phyloP scores from a whole-genome alignment of 2,329 filamentous ascomycete species.

The Beauveria varroae region DNA sequence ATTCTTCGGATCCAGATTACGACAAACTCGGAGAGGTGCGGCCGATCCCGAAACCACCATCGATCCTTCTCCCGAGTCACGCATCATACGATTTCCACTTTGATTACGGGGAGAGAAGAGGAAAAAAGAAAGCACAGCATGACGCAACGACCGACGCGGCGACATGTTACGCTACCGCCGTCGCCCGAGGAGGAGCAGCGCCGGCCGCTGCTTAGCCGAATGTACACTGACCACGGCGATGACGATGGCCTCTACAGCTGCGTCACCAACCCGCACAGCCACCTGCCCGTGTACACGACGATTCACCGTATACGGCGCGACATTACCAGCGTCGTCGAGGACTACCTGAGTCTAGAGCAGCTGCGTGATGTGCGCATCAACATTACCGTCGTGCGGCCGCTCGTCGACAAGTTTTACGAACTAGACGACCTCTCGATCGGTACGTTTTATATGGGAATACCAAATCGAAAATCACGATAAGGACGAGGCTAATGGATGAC shows the following conservation, averaged over 20 bases:
- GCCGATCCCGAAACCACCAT: background rate
- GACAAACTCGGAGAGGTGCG: background rate
- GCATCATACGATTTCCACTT: too few relatives aligned
- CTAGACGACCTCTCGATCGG: constrained; percentile 71
- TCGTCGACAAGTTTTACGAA: constrained; percentile 79
- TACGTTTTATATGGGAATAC: constrained; percentile 26
- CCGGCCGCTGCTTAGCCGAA: constrained; percentile 27
- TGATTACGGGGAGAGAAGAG: background rate
- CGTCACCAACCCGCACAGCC: constrained; percentile 49
- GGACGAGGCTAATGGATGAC: background rate
- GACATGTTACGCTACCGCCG: constrained; percentile 25
- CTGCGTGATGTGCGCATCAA: constrained; percentile 77
- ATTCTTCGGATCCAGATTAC: background rate
- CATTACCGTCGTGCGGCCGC: constrained; percentile 66
- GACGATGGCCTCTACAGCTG: constrained; percentile 41
- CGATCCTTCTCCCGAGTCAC: background rate
- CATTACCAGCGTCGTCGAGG: constrained; percentile 55
- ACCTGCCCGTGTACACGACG: constrained; percentile 67
- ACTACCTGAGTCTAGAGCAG: constrained; percentile 63
- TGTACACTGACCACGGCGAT: constrained; percentile 23
- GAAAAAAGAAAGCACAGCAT: background rate
- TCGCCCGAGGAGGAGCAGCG: constrained; percentile 25
- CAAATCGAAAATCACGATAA: background rate
- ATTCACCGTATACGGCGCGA: constrained; percentile 65
- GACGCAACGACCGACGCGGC: constrained; percentile 7